Conservation (phyloP, 1,284 basidiomycete species). For the Flammula alnicola region DNA sequence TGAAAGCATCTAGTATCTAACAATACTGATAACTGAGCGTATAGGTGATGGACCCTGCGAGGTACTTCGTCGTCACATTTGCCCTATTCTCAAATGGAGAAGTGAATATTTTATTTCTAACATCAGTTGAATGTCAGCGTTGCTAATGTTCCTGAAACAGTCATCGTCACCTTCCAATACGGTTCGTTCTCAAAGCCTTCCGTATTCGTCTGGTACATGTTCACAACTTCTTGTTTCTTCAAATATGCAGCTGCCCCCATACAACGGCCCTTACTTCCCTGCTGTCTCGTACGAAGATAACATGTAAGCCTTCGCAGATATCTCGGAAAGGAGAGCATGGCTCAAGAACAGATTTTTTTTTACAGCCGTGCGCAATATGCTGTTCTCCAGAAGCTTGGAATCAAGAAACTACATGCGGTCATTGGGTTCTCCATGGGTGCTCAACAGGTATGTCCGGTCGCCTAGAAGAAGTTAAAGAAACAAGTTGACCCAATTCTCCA, state of each 20-base stretch:
- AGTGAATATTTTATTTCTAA: conserved; percentile 34
- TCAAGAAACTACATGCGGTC: conserved; percentile 53
- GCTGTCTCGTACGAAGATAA: conserved; percentile 61
- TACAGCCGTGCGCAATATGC: conserved; percentile 43
- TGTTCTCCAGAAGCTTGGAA: conserved; percentile 52
- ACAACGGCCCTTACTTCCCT: conserved; percentile 54
- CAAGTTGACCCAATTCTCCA: conserved; percentile 22
- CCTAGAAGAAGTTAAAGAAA: neutral
- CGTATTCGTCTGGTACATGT: conserved; percentile 23
- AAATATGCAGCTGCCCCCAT: conserved; percentile 43
- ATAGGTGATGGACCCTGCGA: conserved; percentile 47
- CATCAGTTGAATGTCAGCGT: conserved; percentile 9
- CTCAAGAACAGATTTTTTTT: neutral
- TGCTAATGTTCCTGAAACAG: conserved; percentile 27
- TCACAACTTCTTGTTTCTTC: conserved; percentile 3
- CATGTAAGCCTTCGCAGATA: conserved; percentile 43
- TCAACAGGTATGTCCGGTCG: conserved; percentile 45
- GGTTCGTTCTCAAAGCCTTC: conserved; percentile 30
- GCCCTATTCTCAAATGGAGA: conserved; percentile 64
- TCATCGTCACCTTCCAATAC: conserved; percentile 70
- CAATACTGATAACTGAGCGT: too few species aligned
- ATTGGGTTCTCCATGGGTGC: conserved; percentile 69
- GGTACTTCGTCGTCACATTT: conserved; percentile 61
- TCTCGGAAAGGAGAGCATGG: too few species aligned
- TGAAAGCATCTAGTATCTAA: too few species aligned